Conservation (phyloP, 768 basidiomycete species). For the Panellus pusillus region DNA sequence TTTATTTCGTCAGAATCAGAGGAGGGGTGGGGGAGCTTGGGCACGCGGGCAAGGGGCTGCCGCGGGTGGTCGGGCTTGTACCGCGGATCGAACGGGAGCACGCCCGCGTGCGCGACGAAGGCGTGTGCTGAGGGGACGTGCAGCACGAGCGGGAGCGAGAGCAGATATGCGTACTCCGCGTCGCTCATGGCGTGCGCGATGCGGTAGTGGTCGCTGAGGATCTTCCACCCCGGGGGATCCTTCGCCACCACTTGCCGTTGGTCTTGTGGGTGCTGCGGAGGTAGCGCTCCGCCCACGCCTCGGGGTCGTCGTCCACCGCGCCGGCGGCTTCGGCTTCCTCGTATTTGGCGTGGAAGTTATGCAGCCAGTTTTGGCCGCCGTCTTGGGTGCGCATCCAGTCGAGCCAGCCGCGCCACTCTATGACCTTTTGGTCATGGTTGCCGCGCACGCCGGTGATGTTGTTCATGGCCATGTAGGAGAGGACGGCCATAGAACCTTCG, state of each 20-base stretch:
- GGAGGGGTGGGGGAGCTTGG: constrained; percentile 31
- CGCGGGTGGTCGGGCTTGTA: constrained; percentile 45
- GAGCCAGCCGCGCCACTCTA: constrained; percentile 90
- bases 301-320: constrained; percentile 30
- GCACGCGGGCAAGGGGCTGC: constrained; percentile 75
- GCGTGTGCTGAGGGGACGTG: constrained; percentile 75
- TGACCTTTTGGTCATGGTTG: constrained; percentile 89
- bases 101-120: constrained; percentile 81
- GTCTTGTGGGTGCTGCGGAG: constrained; percentile 22
- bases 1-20: constrained; percentile 3
- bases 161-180: constrained; percentile 68
- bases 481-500: constrained; percentile 57
- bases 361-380: constrained; percentile 57
- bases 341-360: constrained; percentile 48
- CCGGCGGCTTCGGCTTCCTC: constrained; percentile 29
- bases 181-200: constrained; percentile 68
- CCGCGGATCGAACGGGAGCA: constrained; percentile 71
- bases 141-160: constrained; percentile 69
- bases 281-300: constrained; percentile 41
- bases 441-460: constrained; percentile 83
- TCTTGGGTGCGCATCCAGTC: constrained; percentile 64
- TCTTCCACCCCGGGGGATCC: constrained; percentile 65
- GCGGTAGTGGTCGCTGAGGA: constrained; percentile 75
- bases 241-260: constrained; percentile 44
- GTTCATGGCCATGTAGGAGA: constrained; percentile 63